Evolutionary conservation across 2,329 filamentous ascomycete species (phyloP).

Genomic region (Colletotrichum truncatum): DNA sequence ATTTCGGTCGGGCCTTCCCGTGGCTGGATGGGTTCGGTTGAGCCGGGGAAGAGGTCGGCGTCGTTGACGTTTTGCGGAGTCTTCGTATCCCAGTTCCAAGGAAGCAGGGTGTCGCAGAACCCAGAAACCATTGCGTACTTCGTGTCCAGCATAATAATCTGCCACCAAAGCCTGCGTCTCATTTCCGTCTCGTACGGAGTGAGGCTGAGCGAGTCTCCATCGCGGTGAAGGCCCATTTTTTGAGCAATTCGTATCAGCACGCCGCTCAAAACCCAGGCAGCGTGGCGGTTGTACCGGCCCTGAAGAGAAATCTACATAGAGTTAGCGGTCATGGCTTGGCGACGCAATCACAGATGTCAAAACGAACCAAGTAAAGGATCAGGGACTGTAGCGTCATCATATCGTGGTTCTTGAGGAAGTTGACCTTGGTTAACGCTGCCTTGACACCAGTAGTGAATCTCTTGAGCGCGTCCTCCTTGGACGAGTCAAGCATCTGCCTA

Average conservation of each 20-base stretch:
- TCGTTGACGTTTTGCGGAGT: conserved; percentile 68
- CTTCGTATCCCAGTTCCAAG: conserved; percentile 65
- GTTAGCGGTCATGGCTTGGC: conserved; percentile 25
- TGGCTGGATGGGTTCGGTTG: conserved; percentile 58
- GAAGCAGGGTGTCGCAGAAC: conserved; percentile 60
- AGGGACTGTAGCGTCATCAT: conserved; percentile 68
- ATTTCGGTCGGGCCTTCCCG: conserved; percentile 69
- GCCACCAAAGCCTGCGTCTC: conserved; percentile 74
- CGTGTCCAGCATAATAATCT: conserved; percentile 66
- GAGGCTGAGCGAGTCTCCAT: conserved; percentile 65
- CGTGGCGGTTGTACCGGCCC: conserved; percentile 66
- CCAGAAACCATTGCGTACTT: conserved; percentile 67
- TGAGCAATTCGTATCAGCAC: conserved; percentile 71
- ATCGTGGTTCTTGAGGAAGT: conserved; percentile 68
- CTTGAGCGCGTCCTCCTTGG: conserved; percentile 58
- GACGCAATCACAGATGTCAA: background rate
- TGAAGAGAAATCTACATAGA: conserved; percentile 59
- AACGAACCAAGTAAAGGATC: conserved; percentile 62
- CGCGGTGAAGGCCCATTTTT: conserved; percentile 73
- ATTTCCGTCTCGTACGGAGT: conserved; percentile 73
- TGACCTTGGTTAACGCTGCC: conserved; percentile 57
- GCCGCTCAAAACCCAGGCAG: conserved; percentile 69
- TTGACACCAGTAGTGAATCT: conserved; percentile 63
- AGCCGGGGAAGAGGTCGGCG: conserved; percentile 63
- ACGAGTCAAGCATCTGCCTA: conserved; percentile 57